Conservation (phyloP, 129 eudicot species). For the Chrysanthemum lavandulifolium region DNA sequence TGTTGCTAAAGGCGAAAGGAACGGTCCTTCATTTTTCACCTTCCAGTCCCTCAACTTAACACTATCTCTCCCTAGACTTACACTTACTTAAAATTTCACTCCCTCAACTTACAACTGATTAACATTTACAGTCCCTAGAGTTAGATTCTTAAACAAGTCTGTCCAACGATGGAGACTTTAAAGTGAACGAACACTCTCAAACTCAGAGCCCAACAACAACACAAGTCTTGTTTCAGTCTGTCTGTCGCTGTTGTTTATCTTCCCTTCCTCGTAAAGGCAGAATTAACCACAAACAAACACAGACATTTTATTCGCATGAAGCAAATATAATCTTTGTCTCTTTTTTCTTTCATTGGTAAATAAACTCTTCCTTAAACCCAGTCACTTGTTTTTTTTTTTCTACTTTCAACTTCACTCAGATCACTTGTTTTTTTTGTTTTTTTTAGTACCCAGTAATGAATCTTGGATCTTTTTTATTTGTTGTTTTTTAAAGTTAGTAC, state of each 20-base stretch:
- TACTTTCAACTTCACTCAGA: no score
- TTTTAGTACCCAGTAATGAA: no score
- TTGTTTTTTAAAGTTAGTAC: neutral
- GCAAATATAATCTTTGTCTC: no score
- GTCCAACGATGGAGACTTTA: conserved; percentile 19
- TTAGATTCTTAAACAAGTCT: neutral
- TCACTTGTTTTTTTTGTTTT: no score
- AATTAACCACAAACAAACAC: no score
- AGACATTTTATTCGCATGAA: neutral
- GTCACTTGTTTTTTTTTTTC: no score
- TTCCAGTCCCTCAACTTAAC: no score
- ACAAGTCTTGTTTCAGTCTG: conserved; percentile 9
- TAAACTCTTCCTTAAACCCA: no score
- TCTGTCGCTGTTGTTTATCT: neutral
- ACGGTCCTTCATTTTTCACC: neutral
- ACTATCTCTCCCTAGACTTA: no score
- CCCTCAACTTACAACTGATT: neutral
- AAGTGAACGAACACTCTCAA: no score
- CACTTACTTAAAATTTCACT: neutral
- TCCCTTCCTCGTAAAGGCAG: neutral
- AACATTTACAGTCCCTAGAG: neutral
- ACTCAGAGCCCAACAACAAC: neutral
- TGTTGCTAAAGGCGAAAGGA: conserved; percentile 28
- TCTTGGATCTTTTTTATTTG: neutral
- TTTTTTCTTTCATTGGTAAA: no score